A percentile compares a stretch with the other conserved stretches of the same genome.
phyloP scores from a whole-genome alignment of 805 yeast species.

The Blastobotrys attinorum region DNA sequence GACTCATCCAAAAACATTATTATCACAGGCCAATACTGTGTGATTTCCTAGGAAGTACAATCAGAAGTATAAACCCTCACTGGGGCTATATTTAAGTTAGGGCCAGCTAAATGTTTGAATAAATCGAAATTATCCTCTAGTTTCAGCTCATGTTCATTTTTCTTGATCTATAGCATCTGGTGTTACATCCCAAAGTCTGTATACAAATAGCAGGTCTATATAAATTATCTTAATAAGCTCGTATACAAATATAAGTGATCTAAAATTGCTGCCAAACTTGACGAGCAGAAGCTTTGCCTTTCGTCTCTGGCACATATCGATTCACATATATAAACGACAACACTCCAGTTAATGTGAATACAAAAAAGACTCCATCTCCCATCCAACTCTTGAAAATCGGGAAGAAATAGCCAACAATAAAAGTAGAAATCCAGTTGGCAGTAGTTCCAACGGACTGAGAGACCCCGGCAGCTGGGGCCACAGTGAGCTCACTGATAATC shows the following conservation, averaged over 20 bases:
- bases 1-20: too few relatives aligned
- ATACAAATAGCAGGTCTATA: too few relatives aligned
- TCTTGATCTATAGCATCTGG: too few relatives aligned
- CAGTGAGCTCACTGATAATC: slow-evolving; percentile 82
- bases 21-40: too few relatives aligned
- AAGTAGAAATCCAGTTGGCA: slow-evolving; percentile 87
- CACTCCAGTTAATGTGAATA: slow-evolving; percentile 37
- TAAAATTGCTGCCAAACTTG: slow-evolving; percentile 53
- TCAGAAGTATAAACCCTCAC: too few relatives aligned
- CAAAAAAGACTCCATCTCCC: slow-evolving; percentile 72
- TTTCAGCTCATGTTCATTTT: too few relatives aligned
- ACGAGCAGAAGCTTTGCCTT: slow-evolving; percentile 50
- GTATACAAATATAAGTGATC: neutral
- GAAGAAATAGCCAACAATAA: slow-evolving; percentile 63
- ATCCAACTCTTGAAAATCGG: slow-evolving; percentile 58
- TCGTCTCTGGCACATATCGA: slow-evolving; percentile 64
- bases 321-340: slow-evolving; percentile 36
- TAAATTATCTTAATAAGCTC: too few relatives aligned
- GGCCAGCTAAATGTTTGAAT: too few relatives aligned
- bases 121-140: too few relatives aligned
- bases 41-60: too few relatives aligned
- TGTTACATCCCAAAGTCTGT: too few relatives aligned
- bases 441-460: slow-evolving; percentile 93
- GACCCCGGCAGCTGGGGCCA: slow-evolving; percentile 63
- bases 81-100: too few relatives aligned